Base-by-base conservation (phyloP, 176 grass and related monocot species). In the Rhynchospora pubera region DNA sequence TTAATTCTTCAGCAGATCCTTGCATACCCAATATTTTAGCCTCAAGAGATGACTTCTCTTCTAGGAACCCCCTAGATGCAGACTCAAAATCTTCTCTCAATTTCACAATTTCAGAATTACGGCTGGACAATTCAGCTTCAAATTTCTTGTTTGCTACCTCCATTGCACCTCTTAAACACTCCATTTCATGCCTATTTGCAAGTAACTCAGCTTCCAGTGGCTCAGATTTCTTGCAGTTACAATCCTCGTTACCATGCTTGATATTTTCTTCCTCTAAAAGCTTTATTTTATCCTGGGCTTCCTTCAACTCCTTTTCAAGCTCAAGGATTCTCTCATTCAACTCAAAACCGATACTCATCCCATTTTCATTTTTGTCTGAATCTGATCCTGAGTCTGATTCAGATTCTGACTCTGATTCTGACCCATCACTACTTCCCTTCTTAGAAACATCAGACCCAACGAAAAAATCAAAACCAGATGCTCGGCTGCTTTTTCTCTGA, bases 301-400 rank as follows among this genome's bases (percentile, higher is more conserved):
- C 85, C 16, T 82, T 86, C 43, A 98, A 91, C 62, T 98, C 87
- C 65, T 94, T 83, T 80, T 98, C 87, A n/a, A 98, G 79, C 76
- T 94, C 90, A 53, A 48, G 62, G 79, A 94, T 89, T n/a, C 89
- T 90, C 64, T 82, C 75, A 18, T 77, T 75, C 50, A 93, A 50
- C 51, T 60, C 71, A 89, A 86, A 87, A 78, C 85, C 74, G 83
- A 84, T 82, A 16, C 70, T 85, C 78, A 83, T 50, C 59, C 83
- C 87, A 84, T 90, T 90, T 79, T 79, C 84, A 45, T 91, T 81
- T 83, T 78, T 78, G 8, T 7, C 52, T 12, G 47, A 75, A 53
- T 75, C 71, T 55, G 84, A 85, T 43, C 93, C 91, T 80, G 72
- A 77, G n/a, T 97, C 91, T 0, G 85, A 93, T 56, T 91, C 90